These are phyloP conservation scores for Alternaria ethzedia DNA, from an alignment of 2,329 filamentous ascomycete genomes.

Conservation along the genomic window DNA sequence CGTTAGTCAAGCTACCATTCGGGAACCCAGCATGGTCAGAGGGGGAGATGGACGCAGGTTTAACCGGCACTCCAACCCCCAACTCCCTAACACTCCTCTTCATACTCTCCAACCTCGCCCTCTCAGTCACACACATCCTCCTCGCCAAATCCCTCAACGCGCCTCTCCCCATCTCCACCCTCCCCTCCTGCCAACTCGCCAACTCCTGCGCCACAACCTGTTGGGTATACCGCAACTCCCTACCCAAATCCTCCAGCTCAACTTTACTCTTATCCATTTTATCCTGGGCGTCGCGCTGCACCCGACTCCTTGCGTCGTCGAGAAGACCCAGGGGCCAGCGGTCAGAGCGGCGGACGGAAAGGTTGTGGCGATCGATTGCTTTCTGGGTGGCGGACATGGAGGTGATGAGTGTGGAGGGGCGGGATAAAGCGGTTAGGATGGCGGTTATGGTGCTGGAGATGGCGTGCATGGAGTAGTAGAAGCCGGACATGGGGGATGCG, in stretches of 20 bases:
- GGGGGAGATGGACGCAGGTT: background rate
- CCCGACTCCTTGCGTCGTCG: conserved; percentile 78
- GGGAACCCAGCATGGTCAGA: background rate
- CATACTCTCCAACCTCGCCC: conserved; percentile 79
- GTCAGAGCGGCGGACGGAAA: conserved; percentile 74
- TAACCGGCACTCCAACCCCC: background rate
- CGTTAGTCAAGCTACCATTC: too few species aligned
- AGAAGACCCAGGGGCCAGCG: conserved; percentile 82
- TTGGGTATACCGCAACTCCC: conserved; percentile 88
- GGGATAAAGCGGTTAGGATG: conserved; percentile 77
- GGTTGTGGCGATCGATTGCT: conserved; percentile 77
- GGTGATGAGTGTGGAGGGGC: conserved; percentile 78
- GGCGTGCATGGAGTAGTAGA: conserved; percentile 78
- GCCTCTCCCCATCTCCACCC: conserved; percentile 76
- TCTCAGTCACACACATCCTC: conserved; percentile 80
- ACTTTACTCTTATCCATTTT: conserved; percentile 72
- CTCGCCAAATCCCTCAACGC: conserved; percentile 78
- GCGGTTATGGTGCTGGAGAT: conserved; percentile 86
- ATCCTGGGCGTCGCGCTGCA: conserved; percentile 83
- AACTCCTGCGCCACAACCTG: conserved; percentile 90
- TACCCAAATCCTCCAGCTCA: conserved; percentile 76
- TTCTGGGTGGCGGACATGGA: conserved; percentile 77
- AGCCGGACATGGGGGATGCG: conserved; percentile 72
- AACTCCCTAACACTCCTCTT: conserved; percentile 74
- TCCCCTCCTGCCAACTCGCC: conserved; percentile 91